Percentiles rank a stretch among this genome's conserved stretches.
Conservation (phyloP, 2,329 filamentous ascomycete genomes). For the Alternaria conjuncta region DNA sequence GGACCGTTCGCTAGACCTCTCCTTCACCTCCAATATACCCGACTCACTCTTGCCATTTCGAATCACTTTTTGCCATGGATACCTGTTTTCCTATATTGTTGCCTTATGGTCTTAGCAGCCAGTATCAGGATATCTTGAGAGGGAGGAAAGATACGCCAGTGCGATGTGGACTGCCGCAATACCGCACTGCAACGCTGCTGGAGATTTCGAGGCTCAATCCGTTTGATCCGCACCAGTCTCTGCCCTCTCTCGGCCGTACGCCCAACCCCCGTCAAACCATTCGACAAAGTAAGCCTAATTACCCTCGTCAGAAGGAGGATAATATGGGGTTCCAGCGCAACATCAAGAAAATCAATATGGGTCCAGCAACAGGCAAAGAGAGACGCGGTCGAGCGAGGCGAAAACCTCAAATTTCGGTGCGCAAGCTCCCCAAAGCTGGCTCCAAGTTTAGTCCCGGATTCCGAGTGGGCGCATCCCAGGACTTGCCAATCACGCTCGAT, state of each 20-base stretch:
- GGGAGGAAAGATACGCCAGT: neutral
- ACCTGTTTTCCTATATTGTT: slow-evolving; percentile 7
- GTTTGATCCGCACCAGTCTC: neutral
- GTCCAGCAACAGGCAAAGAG: neutral
- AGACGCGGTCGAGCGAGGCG: neutral
- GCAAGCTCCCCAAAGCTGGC: neutral
- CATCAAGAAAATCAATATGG: neutral
- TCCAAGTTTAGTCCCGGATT: neutral
- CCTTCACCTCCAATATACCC: neutral
- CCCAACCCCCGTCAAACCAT: neutral
- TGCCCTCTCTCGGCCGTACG: neutral
- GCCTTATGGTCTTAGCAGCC: slow-evolving; percentile 15
- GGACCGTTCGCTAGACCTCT: neutral
- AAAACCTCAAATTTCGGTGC: neutral
- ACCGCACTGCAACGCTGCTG: neutral
- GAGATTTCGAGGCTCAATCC: neutral
- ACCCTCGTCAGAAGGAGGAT: neutral
- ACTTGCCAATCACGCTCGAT: slow-evolving; percentile 18
- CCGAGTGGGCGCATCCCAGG: slow-evolving; percentile 1
- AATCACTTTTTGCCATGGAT: slow-evolving; percentile 1
- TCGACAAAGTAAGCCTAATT: neutral
- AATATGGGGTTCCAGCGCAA: neutral
- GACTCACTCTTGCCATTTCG: slow-evolving; percentile 25
- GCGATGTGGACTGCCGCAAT: neutral
- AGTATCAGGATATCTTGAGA: neutral